These are phyloP conservation scores for Lasiodiplodia gonubiensis DNA, from an alignment of 2,329 filamentous ascomycete genomes.

Conservation along the genomic window DNA sequence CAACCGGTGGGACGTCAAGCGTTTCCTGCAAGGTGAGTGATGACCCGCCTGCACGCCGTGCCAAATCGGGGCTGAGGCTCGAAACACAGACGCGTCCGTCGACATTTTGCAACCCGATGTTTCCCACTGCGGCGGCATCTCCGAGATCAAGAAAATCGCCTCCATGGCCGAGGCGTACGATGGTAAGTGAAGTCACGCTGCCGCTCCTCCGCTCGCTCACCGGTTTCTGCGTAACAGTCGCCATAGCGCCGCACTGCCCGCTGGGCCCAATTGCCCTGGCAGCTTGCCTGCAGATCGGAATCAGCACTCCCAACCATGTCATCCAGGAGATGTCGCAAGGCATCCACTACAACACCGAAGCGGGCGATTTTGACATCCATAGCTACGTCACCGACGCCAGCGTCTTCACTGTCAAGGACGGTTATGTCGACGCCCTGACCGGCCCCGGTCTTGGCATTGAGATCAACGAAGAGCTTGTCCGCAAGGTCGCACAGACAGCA, in stretches of 20 bases:
- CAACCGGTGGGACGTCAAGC: constrained; percentile 74
- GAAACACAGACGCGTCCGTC: constrained; percentile 58
- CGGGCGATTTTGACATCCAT: constrained; percentile 49
- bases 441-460: constrained; percentile 72
- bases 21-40: constrained; percentile 64
- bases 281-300: constrained; percentile 70
- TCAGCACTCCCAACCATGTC: constrained; percentile 65
- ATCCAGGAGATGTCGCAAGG: constrained; percentile 82
- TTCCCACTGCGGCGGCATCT: constrained; percentile 73
- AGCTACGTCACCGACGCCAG: constrained; percentile 69
- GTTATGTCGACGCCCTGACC: constrained; percentile 65
- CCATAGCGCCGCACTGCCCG: constrained; percentile 75
- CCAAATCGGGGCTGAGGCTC: constrained; percentile 14
- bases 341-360: constrained; percentile 72
- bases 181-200: constrained; percentile 28
- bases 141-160: constrained; percentile 72
- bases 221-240: constrained; percentile 49
- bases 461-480: constrained; percentile 69
- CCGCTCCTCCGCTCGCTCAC: constrained; percentile 5
- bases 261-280: constrained; percentile 75
- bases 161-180: constrained; percentile 76
- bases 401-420: constrained; percentile 70
- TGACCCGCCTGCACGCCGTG: neutral
- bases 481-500: constrained; percentile 63
- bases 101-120: constrained; percentile 78